Evolutionary conservation across 805 yeast genomes (phyloP).

Genomic region (Ascoidea asiatica): DNA sequence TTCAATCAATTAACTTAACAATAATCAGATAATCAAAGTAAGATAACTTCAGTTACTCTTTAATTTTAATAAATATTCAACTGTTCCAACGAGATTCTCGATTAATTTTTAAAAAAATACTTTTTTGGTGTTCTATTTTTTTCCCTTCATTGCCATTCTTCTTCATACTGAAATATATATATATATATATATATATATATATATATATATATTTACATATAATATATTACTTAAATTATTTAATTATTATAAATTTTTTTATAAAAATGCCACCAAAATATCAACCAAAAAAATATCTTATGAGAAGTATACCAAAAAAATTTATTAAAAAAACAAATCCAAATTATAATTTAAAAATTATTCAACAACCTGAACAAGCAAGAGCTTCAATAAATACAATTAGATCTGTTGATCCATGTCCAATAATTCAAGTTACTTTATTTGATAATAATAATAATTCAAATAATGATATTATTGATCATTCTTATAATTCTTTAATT

Average conservation of each 20-base stretch:
- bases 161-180: too few relatives aligned
- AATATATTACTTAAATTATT: too few relatives aligned
- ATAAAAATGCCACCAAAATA: not conserved
- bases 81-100: too few relatives aligned
- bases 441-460: not conserved
- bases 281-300: not conserved
- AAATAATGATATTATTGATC: slow-evolving; percentile 6
- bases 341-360: slow-evolving; percentile 4
- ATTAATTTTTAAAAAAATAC: too few relatives aligned
- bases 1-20: too few relatives aligned
- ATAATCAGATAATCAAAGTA: too few relatives aligned
- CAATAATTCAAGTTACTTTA: slow-evolving; percentile 5
- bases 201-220: too few relatives aligned
- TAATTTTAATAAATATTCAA: too few relatives aligned
- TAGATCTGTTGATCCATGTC: slow-evolving; percentile 9
- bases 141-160: not conserved
- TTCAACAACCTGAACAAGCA: slow-evolving; percentile 12
- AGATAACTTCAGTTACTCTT: too few relatives aligned
- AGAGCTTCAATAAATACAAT: slow-evolving; percentile 9
- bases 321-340: slow-evolving; percentile 4
- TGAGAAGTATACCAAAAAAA: slow-evolving; percentile 1
- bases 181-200: too few relatives aligned
- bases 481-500: slow-evolving; percentile 5
- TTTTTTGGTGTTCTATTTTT: too few relatives aligned
- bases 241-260: too few relatives aligned